Evolutionary conservation across 257 asterid species (phyloP), one percentile per base, ranked within the genome.

Genomic region (Solanum dulcamara): DNA sequence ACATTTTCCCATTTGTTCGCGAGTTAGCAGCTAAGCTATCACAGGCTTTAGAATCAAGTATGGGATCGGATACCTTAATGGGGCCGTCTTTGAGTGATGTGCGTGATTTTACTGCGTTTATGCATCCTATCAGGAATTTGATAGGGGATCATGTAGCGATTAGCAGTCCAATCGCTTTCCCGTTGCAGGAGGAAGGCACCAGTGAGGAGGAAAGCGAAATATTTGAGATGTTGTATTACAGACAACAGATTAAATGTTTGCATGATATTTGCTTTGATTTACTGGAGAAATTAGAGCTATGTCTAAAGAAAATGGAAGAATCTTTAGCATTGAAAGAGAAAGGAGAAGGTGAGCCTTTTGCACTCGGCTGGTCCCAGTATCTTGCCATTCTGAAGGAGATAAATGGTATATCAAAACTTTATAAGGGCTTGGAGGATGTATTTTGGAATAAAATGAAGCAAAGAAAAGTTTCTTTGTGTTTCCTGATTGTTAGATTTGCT

Each of bases 361-460:
- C 84, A 42, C 81, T 87, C 68, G 94, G 93, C 79, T 92, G 92
- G 86, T 86, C 88, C 57, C 97, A 95, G 75, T 91, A 94, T 89
- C 92, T 95, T 84, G 85, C 92, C 4, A 90, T 94, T 79, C 80
- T 97, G 90, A 95, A 93, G 92, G 97, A 92, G 79, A 90, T 97
- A 42, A 80, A 90, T 90, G 84, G 89, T 66, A 86, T 93, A 35
- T 91, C 99, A 3, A 93, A 90, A 84, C 86, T 93, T 74, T 93
- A 87, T 83, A 32, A 84, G 59, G 96, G 92, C 55, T 88, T 90
- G 28, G 95, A 92, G 68, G 92, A 88, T 85, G 59, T 85, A 71
- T 97, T 95, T 92, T 92, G 98, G 97, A 89, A 84, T 67, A 83
- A 66, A 79, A 89, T 93, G 94, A 91, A 85, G 82, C 86, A 84